phyloP scores from a whole-genome alignment of 768 basidiomycete genomes.

The Crassisporium funariophilum region DNA sequence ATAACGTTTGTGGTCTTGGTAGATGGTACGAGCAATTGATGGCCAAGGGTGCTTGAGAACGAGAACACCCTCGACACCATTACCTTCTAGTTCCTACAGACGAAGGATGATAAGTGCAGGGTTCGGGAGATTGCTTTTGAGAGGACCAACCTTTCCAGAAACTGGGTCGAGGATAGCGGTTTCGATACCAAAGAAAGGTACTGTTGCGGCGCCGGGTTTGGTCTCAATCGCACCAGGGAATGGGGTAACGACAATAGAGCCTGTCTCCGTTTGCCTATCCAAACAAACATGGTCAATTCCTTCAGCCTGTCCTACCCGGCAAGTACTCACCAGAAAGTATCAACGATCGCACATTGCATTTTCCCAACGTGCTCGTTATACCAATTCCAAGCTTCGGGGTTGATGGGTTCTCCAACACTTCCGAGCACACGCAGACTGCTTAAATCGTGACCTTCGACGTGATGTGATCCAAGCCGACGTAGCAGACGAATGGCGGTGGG shows the following conservation, averaged over 20 bases:
- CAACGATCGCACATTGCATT: conserved; percentile 88
- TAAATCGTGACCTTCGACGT: conserved; percentile 83
- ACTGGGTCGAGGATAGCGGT: conserved; percentile 84
- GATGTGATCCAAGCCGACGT: conserved; percentile 76
- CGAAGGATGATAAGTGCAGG: neutral
- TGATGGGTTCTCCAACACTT: conserved; percentile 96
- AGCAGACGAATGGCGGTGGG: conserved; percentile 95
- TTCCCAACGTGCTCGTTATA: conserved; percentile 94
- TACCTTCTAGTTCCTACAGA: conserved; percentile 65
- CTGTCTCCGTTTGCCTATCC: conserved; percentile 94
- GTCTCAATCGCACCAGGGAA: conserved; percentile 96
- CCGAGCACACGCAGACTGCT: conserved; percentile 84
- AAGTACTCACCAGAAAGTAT: conserved; percentile 75
- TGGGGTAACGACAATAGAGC: conserved; percentile 92
- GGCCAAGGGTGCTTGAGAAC: conserved; percentile 91
- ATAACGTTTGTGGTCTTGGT: conserved; percentile 85
- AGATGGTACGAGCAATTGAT: conserved; percentile 91
- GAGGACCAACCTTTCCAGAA: conserved; percentile 57
- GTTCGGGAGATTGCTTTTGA: neutral
- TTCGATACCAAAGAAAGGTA: conserved; percentile 97
- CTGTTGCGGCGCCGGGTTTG: conserved; percentile 95
- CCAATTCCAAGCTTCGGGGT: conserved; percentile 99
- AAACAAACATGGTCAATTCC: conserved; percentile 43
- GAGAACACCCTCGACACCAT: conserved; percentile 89
- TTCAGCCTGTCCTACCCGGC: no score